Percentiles rank a stretch among this genome's conserved stretches.
phyloP scores from a whole-genome alignment of 148 eudicot genomes.

The Silene conica region DNA sequence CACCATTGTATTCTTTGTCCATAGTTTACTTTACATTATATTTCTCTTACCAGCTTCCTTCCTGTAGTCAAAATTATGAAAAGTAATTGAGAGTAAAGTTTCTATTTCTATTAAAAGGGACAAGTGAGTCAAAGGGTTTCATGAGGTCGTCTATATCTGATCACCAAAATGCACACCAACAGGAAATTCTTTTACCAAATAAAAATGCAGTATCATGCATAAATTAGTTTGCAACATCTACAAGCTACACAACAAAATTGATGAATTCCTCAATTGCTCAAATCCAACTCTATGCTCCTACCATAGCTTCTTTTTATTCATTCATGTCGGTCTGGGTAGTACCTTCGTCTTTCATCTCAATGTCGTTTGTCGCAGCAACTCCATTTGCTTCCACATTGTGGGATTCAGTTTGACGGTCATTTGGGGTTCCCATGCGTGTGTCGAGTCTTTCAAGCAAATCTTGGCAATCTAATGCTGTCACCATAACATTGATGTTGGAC shows the following conservation, averaged over 20 bases:
- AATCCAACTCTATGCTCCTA: conserved; percentile 14
- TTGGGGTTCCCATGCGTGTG: conserved; percentile 27
- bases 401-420: conserved; percentile 16
- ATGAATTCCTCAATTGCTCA: background rate
- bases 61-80: no score
- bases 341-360: conserved; percentile 25
- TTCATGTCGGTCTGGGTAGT: conserved; percentile 16
- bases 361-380: conserved; percentile 16
- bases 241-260: conserved; percentile 11
- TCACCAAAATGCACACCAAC: no score
- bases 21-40: no score
- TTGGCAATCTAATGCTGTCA: conserved; percentile 74
- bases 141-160: no score
- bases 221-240: background rate
- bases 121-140: no score
- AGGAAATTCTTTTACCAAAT: no score
- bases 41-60: no score
- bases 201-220: background rate
- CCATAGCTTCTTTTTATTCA: conserved; percentile 23
- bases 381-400: conserved; percentile 12
- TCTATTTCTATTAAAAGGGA: no score
- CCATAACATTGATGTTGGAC: conserved; percentile 74
- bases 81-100: no score
- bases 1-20: no score
- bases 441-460: conserved; percentile 82